A percentile compares a stretch with the other conserved stretches of the same genome.
Evolutionary conservation across 371 early-diverging fungal species (phyloP).

Genomic region (Circinella minor): DNA sequence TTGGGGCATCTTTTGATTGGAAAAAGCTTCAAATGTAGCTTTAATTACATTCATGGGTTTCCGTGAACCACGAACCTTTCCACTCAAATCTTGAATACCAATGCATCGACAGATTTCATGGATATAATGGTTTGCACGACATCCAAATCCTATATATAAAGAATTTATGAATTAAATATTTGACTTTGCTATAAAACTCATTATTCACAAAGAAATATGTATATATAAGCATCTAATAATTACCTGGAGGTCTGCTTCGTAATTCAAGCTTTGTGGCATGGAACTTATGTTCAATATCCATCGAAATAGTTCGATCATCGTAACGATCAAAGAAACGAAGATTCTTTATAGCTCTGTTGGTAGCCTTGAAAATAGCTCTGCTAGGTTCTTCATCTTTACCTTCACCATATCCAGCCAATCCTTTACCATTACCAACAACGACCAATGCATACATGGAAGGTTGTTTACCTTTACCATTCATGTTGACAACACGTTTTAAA

Average conservation of each 20-base stretch:
- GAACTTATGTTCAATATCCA: constrained; percentile 89
- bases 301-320: constrained; percentile 93
- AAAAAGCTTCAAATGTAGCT: constrained; percentile 93
- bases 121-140: constrained; percentile 89
- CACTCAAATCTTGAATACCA: constrained; percentile 92
- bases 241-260: constrained; percentile 91
- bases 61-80: constrained; percentile 90
- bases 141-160: constrained; percentile 80
- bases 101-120: constrained; percentile 95
- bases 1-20: constrained; percentile 79
- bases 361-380: constrained; percentile 90
- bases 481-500: constrained; percentile 81
- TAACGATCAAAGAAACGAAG: constrained; percentile 87
- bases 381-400: constrained; percentile 86
- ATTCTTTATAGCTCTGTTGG: constrained; percentile 85
- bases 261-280: constrained; percentile 85
- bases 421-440: constrained; percentile 94
- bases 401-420: constrained; percentile 94
- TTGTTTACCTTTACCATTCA: constrained; percentile 88
- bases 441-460: constrained; percentile 89
- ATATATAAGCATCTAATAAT: too few species aligned
- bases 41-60: constrained; percentile 99
- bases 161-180: too few species aligned
- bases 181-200: too few species aligned
- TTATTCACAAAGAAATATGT: too few species aligned